phyloP scores from a whole-genome alignment of 495 filamentous ascomycete species.

The Trichocladium antarcticum region DNA sequence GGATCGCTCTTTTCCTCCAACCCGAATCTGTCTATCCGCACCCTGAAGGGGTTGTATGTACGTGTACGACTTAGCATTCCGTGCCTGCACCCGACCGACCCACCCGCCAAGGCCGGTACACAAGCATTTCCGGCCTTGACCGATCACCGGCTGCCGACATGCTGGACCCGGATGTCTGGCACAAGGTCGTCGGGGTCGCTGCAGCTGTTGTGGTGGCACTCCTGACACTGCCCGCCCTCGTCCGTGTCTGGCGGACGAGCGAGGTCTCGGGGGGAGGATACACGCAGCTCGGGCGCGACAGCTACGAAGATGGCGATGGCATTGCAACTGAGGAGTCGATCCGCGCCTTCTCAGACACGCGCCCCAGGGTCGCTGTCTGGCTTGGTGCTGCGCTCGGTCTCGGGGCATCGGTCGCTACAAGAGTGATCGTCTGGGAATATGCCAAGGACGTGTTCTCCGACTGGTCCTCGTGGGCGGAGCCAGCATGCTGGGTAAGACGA shows the following conservation, averaged over 20 bases:
- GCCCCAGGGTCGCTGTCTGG: constrained; percentile 29
- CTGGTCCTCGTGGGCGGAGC: constrained; percentile 17
- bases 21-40: background rate
- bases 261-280: background rate
- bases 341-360: constrained; percentile 30
- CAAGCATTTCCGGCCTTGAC: no score
- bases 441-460: background rate
- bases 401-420: constrained; percentile 21
- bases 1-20: background rate
- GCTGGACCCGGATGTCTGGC: constrained; percentile 6
- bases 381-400: constrained; percentile 28
- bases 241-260: background rate
- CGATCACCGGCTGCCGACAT: constrained; percentile 1
- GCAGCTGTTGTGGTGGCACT: constrained; percentile 6
- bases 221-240: constrained; percentile 9
- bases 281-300: background rate
- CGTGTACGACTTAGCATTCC: no score
- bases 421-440: constrained; percentile 11
- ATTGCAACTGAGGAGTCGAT: constrained; percentile 40
- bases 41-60: no score
- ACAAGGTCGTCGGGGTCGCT: constrained; percentile 1
- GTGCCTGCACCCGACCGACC: no score
- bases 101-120: no score
- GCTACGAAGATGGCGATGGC: constrained; percentile 46
- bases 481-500: constrained; percentile 27